phyloP scores from a whole-genome alignment of 2,329 filamentous ascomycete genomes.

The Stagonosporopsis rhizophila region DNA sequence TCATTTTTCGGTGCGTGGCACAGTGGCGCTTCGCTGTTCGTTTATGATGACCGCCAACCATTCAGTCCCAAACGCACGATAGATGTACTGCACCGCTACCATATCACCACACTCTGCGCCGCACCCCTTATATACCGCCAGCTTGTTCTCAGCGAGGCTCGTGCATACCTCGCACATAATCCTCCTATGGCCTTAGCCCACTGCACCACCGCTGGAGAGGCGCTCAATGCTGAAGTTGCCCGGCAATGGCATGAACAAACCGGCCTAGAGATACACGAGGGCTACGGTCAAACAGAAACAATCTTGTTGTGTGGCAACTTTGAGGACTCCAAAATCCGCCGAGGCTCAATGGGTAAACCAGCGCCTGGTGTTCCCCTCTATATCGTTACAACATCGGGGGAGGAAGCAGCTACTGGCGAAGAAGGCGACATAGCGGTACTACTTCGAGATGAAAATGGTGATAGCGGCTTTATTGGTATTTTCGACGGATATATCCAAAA shows the following conservation, averaged over 20 bases:
- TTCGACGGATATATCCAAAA: conserved; percentile 9
- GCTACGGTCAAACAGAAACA: conserved; percentile 19
- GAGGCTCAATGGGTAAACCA: conserved; percentile 17
- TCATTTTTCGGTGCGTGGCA: conserved; percentile 15
- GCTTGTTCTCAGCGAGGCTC: conserved; percentile 1
- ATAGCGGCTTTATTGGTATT: conserved; percentile 6
- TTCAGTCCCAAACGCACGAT: conserved; percentile 9
- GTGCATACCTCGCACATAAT: conserved; percentile 3
- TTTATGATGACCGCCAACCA: conserved; percentile 9
- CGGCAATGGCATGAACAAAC: conserved; percentile 10
- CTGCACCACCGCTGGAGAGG: conserved; percentile 16
- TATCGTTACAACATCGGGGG: conserved; percentile 4
- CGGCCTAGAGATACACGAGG: conserved; percentile 7
- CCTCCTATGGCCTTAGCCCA: conserved; percentile 7
- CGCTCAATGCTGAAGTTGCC: conserved; percentile 12
- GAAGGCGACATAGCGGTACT: conserved; percentile 17
- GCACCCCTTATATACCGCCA: conserved; percentile 13
- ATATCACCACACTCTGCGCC: conserved; percentile 13
- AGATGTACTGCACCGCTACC: conserved; percentile 13
- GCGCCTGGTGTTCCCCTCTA: conserved; percentile 15
- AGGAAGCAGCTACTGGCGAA: conserved; percentile 3
- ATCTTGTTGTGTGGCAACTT: conserved; percentile 16
- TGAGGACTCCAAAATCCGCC: neutral
- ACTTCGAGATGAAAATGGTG: neutral
- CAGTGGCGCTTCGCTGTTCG: conserved; percentile 13